Base-by-base conservation (phyloP, 805 yeast species). In the Hanseniaspora opuntiae region DNA sequence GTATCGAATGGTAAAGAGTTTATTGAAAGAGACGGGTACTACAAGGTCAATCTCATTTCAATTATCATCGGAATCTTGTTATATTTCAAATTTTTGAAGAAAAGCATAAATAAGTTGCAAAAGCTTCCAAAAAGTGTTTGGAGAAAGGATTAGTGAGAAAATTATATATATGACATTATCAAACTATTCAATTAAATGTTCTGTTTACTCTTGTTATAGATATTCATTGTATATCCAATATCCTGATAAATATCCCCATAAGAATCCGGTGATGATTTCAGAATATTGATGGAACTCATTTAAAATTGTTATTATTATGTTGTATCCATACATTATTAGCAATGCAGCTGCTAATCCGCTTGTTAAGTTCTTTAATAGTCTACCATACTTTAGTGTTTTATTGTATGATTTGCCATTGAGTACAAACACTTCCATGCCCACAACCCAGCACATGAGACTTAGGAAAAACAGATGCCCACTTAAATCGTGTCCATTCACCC, bases 401-500 rank as follows among this genome's bases (percentile, higher is more conserved):
- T 48, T 48, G 19, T 48, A 24, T 6, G 46, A 48, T 17, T 10
- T 39, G 2, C 48, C 48, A 16, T 46, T 36, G n/a, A 51, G 25
- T 22, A 33, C 47, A 35, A 51, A 44, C 9, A 51, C 38, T 16
- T 51, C 54, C 54, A 51, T 51, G 2, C 54, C 48, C 4, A 51
- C 35, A 20, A 51, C 42, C 66, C 63, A 63, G 5, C 62, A 56
- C 69, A 66, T 65, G 36, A 64, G 32, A 7, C 67, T 65, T 11
- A 90, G 69, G 41, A 93, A 65, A 60, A 89, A 93, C 1, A 86
- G 82, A 63, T 93, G 98, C 0, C 98, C 98, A 56, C 90, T 82
- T 5, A 97, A 96, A 68, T 93, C 98, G 63, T 87, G 96, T 0
- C 98, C 98, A 0, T 96, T 87, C 8, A 59, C 56, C 93, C 90